These are phyloP conservation scores for Knoxia roxburghii DNA, from an alignment of 257 asterid species.

Conservation along the genomic window DNA sequence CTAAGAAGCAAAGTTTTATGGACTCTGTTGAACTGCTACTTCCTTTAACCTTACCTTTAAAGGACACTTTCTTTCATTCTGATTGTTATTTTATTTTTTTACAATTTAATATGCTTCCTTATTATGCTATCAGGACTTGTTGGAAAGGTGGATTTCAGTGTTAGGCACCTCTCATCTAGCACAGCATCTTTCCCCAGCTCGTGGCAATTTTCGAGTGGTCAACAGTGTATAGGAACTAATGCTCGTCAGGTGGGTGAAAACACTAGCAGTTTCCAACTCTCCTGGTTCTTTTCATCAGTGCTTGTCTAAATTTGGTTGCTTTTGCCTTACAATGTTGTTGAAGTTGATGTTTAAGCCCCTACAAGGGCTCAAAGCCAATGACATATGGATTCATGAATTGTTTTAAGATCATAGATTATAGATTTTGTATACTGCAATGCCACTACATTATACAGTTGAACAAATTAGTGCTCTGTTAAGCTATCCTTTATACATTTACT, in stretches of 20 bases:
- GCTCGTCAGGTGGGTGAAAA: conserved; percentile 52
- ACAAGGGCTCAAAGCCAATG: not conserved
- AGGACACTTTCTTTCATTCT: not conserved
- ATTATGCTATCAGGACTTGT: conserved; percentile 50
- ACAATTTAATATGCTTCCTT: conserved; percentile 3
- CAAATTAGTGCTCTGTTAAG: not conserved
- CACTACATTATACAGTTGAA: not conserved
- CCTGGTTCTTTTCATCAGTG: not conserved
- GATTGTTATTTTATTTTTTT: not conserved
- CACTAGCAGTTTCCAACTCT: not conserved
- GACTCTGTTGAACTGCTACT: not conserved
- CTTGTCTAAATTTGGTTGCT: not conserved
- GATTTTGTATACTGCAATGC: too few species aligned
- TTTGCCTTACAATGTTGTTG: not conserved
- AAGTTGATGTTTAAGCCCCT: not conserved
- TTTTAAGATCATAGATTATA: too few species aligned
- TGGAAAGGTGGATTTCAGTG: conserved; percentile 96
- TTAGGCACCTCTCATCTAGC: conserved; percentile 83
- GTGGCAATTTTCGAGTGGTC: conserved; percentile 47
- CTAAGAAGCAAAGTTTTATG: not conserved
- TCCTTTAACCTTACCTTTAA: not conserved
- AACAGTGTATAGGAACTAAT: conserved; percentile 71
- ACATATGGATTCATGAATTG: too few species aligned
- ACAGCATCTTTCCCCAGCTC: conserved; percentile 60
- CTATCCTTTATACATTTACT: not conserved